phyloP scores from a whole-genome alignment of 2,329 filamentous ascomycete genomes.

The Fusarium staphyleae region DNA sequence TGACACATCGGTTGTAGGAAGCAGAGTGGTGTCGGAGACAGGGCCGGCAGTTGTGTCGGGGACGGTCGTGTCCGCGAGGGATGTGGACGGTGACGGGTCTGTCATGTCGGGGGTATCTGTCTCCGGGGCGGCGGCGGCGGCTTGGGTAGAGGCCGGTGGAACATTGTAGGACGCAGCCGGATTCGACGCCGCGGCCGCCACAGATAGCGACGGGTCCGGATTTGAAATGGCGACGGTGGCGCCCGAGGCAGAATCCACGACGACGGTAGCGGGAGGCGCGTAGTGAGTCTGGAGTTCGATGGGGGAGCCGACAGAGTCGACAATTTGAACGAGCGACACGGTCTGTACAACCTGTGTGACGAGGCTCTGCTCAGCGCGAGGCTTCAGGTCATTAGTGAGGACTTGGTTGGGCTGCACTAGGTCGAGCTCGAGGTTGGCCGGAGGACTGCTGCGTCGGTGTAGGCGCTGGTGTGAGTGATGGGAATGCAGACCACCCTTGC shows the following conservation, averaged over 20 bases:
- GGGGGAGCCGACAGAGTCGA: conserved; percentile 57
- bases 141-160: conserved; percentile 26
- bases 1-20: conserved; percentile 26
- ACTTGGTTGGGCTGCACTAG: conserved; percentile 35
- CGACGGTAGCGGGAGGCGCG: conserved; percentile 49
- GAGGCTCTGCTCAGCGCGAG: conserved; percentile 37
- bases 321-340: conserved; percentile 61
- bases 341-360: conserved; percentile 61
- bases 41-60: conserved; percentile 24
- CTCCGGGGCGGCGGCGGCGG: conserved; percentile 26
- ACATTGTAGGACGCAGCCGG: conserved; percentile 35
- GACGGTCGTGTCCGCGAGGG: conserved; percentile 23
- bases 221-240: conserved; percentile 47
- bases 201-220: conserved; percentile 34
- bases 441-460: conserved; percentile 19
- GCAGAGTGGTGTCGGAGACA: conserved; percentile 21
- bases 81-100: conserved; percentile 22
- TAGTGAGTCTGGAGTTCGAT: conserved; percentile 54
- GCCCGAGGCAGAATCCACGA: conserved; percentile 48
- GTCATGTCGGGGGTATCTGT: conserved; percentile 32
- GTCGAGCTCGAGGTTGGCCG: conserved; percentile 24
- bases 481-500: conserved; percentile 38
- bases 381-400: conserved; percentile 28
- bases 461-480: conserved; percentile 34
- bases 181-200: conserved; percentile 35